Percentiles rank a stretch among this genome's conserved stretches.
Conservation (phyloP, 2,329 filamentous ascomycete species). For the Arachnopeziza araneosa region DNA sequence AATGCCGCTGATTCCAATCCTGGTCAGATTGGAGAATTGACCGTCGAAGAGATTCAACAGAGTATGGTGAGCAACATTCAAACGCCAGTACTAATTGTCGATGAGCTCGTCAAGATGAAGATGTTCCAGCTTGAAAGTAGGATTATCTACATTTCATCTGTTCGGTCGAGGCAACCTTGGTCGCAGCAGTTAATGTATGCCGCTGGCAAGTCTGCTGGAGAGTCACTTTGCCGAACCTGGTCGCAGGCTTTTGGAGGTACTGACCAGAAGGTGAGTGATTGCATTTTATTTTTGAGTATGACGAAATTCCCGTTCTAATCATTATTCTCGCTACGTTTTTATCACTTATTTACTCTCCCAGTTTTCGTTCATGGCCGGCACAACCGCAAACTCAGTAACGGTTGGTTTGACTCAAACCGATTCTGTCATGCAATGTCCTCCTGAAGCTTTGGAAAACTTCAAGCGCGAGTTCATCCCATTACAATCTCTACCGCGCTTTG, state of each 20-base stretch:
- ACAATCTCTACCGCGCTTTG: slow-evolving; percentile 31
- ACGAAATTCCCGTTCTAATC: background rate
- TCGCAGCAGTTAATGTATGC: slow-evolving; percentile 32
- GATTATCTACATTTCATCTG: slow-evolving; percentile 34
- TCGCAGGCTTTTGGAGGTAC: slow-evolving; percentile 33
- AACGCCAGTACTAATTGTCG: slow-evolving; percentile 33
- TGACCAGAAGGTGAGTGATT: slow-evolving; percentile 24
- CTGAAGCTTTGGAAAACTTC: slow-evolving; percentile 29
- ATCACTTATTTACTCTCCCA: slow-evolving; percentile 7
- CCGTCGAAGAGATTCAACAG: slow-evolving; percentile 24
- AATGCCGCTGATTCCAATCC: slow-evolving; percentile 30
- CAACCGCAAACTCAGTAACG: slow-evolving; percentile 32
- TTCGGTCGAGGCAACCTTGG: slow-evolving; percentile 32
- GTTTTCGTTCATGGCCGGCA: slow-evolving; percentile 33
- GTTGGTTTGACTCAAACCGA: slow-evolving; percentile 33
- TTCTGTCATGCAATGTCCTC: slow-evolving; percentile 30
- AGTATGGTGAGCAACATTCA: slow-evolving; percentile 34
- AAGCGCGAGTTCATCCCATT: slow-evolving; percentile 31
- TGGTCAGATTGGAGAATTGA: slow-evolving; percentile 28
- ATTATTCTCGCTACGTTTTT: background rate
- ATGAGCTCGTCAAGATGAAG: slow-evolving; percentile 30
- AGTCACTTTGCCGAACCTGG: slow-evolving; percentile 35
- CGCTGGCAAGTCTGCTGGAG: slow-evolving; percentile 32
- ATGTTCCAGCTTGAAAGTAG: slow-evolving; percentile 31
- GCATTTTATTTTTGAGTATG: background rate